phyloP scores from a whole-genome alignment of 2,329 filamentous ascomycete genomes.

The Tolypocladium paradoxum region DNA sequence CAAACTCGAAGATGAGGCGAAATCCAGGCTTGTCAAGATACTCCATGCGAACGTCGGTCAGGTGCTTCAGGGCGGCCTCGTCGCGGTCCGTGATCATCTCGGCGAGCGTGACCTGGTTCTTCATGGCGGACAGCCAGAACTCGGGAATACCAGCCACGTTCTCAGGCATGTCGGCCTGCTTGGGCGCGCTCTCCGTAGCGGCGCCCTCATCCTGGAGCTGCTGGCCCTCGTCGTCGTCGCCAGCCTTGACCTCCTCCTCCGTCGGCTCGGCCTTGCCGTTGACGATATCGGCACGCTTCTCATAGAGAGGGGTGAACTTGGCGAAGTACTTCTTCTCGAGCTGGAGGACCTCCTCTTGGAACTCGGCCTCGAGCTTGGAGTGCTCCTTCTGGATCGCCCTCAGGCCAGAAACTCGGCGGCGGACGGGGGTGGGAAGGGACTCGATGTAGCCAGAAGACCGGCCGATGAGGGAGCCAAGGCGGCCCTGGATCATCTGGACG shows the following conservation, averaged over 20 bases:
- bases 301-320: slow-evolving; percentile 95
- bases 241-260: slow-evolving; percentile 75
- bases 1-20: slow-evolving; percentile 95
- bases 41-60: slow-evolving; percentile 95
- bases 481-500: slow-evolving; percentile 95
- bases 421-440: slow-evolving; percentile 79
- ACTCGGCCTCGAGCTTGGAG: slow-evolving; percentile 94
- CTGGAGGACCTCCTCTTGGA: slow-evolving; percentile 95
- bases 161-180: slow-evolving; percentile 45
- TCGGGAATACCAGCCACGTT: slow-evolving; percentile 76
- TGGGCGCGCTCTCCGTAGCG: slow-evolving; percentile 43
- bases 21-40: slow-evolving; percentile 98
- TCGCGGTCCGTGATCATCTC: slow-evolving; percentile 99
- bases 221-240: slow-evolving; percentile 62
- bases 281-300: slow-evolving; percentile 87
- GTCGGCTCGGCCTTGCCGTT: slow-evolving; percentile 81
- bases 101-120: slow-evolving; percentile 93
- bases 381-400: slow-evolving; percentile 99
- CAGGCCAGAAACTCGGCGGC: slow-evolving; percentile 85
- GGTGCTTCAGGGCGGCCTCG: slow-evolving; percentile 80
- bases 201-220: slow-evolving; percentile 58
- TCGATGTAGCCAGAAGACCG: slow-evolving; percentile 97
- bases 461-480: slow-evolving; percentile 85
- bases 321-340: slow-evolving; percentile 99
- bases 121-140: slow-evolving; percentile 99